These are phyloP conservation scores for Pugionium cornutum DNA, from an alignment of 345 rosid species.

Conservation along the genomic window DNA sequence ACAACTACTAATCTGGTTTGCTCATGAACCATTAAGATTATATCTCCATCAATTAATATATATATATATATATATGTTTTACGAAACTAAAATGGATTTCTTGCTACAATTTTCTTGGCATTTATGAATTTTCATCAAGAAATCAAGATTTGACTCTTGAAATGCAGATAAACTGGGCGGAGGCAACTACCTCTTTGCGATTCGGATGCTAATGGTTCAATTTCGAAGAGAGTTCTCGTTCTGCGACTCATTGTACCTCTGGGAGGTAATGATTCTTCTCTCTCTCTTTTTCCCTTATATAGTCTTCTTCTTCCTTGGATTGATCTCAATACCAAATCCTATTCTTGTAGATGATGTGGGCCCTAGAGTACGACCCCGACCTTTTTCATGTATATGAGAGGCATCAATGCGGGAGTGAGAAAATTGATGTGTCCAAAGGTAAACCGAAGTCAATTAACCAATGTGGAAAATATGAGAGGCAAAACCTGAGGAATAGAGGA, in stretches of 20 bases:
- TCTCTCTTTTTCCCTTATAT: constrained; percentile 6
- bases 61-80: too few species aligned
- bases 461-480: constrained; percentile 89
- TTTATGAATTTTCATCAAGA: not conserved
- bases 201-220: constrained; percentile 96
- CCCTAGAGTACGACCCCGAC: constrained; percentile 93
- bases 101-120: not conserved
- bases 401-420: constrained; percentile 46
- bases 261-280: constrained; percentile 71
- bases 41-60: too few species aligned
- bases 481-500: constrained; percentile 65
- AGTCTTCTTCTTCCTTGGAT: constrained; percentile 15
- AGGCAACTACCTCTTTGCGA: constrained; percentile 93
- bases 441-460: constrained; percentile 64
- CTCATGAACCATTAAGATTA: too few species aligned
- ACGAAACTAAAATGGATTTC: too few species aligned
- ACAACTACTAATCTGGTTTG: too few species aligned
- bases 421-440: constrained; percentile 54
- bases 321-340: constrained; percentile 2
- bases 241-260: constrained; percentile 88
- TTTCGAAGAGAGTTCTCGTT: constrained; percentile 97
- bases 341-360: constrained; percentile 95
- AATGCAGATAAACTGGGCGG: constrained; percentile 84
- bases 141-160: not conserved
- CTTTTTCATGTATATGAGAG: constrained; percentile 67